phyloP scores from a whole-genome alignment of 805 yeast species.

The Kazachstania taianensis region DNA sequence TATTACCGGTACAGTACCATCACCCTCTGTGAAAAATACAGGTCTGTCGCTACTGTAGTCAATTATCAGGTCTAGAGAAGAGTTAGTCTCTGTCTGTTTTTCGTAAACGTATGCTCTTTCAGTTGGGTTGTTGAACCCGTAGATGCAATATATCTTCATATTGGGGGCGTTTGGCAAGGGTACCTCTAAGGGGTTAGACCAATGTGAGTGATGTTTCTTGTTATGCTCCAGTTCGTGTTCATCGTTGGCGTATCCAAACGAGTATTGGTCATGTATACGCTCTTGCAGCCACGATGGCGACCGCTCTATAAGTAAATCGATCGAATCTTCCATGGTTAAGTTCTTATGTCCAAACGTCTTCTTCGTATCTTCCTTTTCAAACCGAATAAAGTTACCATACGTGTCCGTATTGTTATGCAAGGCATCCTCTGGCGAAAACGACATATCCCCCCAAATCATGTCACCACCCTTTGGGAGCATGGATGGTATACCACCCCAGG shows the following conservation, averaged over 20 bases:
- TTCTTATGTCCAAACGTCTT: slow-evolving; percentile 32
- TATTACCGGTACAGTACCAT: slow-evolving; percentile 83
- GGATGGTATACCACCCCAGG: slow-evolving; percentile 87
- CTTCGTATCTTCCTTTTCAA: slow-evolving; percentile 22
- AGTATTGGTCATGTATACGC: slow-evolving; percentile 60
- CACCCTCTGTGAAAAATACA: slow-evolving; percentile 83
- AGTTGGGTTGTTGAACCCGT: slow-evolving; percentile 95
- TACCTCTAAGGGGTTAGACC: slow-evolving; percentile 94
- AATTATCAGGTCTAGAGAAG: slow-evolving; percentile 60
- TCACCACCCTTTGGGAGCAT: slow-evolving; percentile 97
- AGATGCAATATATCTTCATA: slow-evolving; percentile 77
- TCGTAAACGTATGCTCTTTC: slow-evolving; percentile 88
- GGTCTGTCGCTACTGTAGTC: slow-evolving; percentile 53
- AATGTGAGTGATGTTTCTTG: slow-evolving; percentile 62
- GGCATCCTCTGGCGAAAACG: slow-evolving; percentile 62
- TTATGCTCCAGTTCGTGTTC: slow-evolving; percentile 50
- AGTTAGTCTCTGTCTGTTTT: slow-evolving; percentile 38
- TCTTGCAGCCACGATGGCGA: slow-evolving; percentile 71
- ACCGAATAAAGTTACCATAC: slow-evolving; percentile 67
- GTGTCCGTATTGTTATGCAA: slow-evolving; percentile 30
- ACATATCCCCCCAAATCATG: slow-evolving; percentile 71
- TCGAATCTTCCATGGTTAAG: slow-evolving; percentile 55
- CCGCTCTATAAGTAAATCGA: slow-evolving; percentile 51
- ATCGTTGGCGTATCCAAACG: slow-evolving; percentile 64
- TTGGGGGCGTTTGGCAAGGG: slow-evolving; percentile 90